Conservation (phyloP, 2,329 filamentous ascomycete genomes). For the Metarhizium sp. region DNA sequence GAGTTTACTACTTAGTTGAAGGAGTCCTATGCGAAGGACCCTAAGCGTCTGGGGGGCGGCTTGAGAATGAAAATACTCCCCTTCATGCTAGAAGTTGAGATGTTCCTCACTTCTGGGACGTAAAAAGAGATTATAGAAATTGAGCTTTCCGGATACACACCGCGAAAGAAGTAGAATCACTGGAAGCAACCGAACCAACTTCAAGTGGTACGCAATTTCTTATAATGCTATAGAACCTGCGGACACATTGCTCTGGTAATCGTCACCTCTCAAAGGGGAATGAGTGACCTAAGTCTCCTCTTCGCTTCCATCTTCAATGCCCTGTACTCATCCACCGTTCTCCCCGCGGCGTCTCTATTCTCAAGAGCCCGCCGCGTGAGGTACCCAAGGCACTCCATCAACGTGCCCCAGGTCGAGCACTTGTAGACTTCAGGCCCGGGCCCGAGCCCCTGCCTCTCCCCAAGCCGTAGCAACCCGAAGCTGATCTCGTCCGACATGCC, state of each 20-base stretch:
- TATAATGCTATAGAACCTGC: conserved; percentile 1
- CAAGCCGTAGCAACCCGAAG: conserved; percentile 34
- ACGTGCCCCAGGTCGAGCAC: conserved; percentile 29
- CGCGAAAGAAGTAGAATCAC: too few relatives aligned
- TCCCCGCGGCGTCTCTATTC: conserved; percentile 26
- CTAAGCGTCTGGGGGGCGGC: too few relatives aligned
- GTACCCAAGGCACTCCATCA: conserved; percentile 29
- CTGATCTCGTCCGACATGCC: conserved; percentile 51
- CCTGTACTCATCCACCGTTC: background rate
- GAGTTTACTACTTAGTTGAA: too few relatives aligned
- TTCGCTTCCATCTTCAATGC: background rate
- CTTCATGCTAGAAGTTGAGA: too few relatives aligned
- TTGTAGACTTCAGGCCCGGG: conserved; percentile 26
- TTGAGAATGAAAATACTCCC: too few relatives aligned
- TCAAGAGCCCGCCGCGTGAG: conserved; percentile 26
- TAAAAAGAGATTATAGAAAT: too few relatives aligned
- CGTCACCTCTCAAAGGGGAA: background rate
- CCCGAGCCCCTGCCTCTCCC: conserved; percentile 5
- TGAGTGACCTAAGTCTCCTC: background rate
- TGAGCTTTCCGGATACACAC: too few relatives aligned
- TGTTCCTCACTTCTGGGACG: too few relatives aligned
- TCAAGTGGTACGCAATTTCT: too few relatives aligned
- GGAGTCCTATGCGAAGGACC: too few relatives aligned
- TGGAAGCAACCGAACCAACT: too few relatives aligned
- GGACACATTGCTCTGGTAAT: too few relatives aligned